Base-by-base conservation (phyloP, 495 filamentous ascomycete species). In the Penicillium silybi region DNA sequence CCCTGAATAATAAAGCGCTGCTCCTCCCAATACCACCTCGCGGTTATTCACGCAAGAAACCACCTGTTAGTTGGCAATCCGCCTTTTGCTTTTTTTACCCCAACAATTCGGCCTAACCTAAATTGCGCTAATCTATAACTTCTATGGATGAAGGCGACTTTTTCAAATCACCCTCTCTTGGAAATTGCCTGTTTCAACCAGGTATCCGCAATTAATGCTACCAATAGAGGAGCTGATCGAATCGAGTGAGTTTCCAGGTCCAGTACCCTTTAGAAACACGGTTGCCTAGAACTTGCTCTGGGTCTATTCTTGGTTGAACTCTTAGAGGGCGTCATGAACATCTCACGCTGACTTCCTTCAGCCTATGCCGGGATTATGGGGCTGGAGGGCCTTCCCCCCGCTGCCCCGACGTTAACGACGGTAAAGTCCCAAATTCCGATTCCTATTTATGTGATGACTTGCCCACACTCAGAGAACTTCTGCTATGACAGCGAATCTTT, bases 101-200 rank as follows among this genome's bases (percentile, higher is more conserved):
- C 27, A 29, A 23, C 22, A 23, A 3, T 23, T 2, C n/a, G n/a
- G n/a, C n/a, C n/a, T n/a, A n/a, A n/a, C n/a, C n/a, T n/a, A 32
- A 3, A 13, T 1, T 13, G 11, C 6, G 4, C 9, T 32, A 32
- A 1, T 13, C 13, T 3, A 13, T 13, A 11, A 15, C 10, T 10
- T 11, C 29, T 32, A 32, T 11, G 29, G 29, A 11, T 13, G 3
- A 32, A 13, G 1, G 29, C 29, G 13, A 10, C 29, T 13, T 13
- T 13, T 13, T 13, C 29, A 32, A 4, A 1, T 1, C 11, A 3
- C 9, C 46, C 48, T 11, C 23, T 76, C 29, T 56, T 77, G 15
- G 79, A 82, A 64, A 74, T 82, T 26, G 76, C 76, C 17, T 78
- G 73, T 49, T 82, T 82, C 59, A 73, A 64, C 40, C 19, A 57